Base-by-base conservation (phyloP, 2,329 filamentous ascomycete genomes). In the Aspergillus novofumigatus region DNA sequence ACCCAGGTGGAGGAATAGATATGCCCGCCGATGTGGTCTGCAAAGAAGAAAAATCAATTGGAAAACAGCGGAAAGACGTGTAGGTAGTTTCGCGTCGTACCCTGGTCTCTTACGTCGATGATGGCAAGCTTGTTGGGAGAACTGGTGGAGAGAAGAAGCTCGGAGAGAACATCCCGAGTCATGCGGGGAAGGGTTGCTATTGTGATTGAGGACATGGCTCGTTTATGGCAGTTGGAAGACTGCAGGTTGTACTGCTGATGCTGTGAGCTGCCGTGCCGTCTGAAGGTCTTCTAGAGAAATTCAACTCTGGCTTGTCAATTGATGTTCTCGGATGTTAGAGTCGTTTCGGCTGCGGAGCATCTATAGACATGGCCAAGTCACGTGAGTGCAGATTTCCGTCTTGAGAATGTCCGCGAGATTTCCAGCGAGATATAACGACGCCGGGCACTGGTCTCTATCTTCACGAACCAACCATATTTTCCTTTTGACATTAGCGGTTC, bases 21-120 rank as follows among this genome's bases (percentile, higher is more conserved):
- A 76, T 97, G 92, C 32, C 93, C 93, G 64, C 93, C 93, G 50
- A 97, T 82, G 75, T 94, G 87, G 75, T 97, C 93, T 91, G 63
- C 6, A 38, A 38, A 51, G 42, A 28, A 3, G 14, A 23, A 53
- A 11, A 52, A 29, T 23, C 6, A 21, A 20, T 8, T 21, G 2
- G 51, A 28, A 20, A 8, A 6, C 51, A 23, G 8, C 4, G 20
- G 4, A 23, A 28, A 7, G 4, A 28, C 21, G n/a, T 11, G 14
- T 41, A 25, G 29, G 28, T 38, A 20, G 48, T 77, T 54, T 20
- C 20, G 1, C 20, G 4, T 20, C 23, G 5, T 74, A 89, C 88
- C 88, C 63, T 87, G 86, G 72, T 97, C 94, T 57, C 94, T 86
- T 7, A 97, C 94, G 72, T 97, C 94, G 57, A 97, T 83, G 41